Evolutionary conservation across 2,329 filamentous ascomycete genomes (phyloP), one percentile per base, ranked within the genome.

Genomic region (Hypoxylon sp.): DNA sequence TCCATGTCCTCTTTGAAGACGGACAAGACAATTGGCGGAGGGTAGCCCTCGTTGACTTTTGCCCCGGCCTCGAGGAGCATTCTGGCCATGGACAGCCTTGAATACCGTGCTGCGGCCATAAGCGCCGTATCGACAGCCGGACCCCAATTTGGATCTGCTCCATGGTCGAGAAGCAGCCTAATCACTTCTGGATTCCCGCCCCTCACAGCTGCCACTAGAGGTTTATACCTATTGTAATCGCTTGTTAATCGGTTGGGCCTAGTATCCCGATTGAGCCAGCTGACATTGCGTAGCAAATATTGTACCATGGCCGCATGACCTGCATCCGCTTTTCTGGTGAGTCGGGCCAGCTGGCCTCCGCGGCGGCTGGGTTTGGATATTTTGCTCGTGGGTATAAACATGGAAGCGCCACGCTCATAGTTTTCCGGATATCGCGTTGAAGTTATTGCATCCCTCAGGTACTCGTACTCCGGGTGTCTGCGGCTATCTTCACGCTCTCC

Each of bases 61-160:
- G 62, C 64, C 3, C 64, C 67, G 19, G 50, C 27, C 3, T 70
- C 54, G 21, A 71, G 60, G 2, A 70, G 62, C 0, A 71, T 29
- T 9, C 25, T 54, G 5, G 62, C 39, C 1, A 67, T 39, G 7
- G 39, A 1, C 1, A 58, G 8, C 6, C 27, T 46, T 25, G 27
- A 34, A 7, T n/a, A 5, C 16, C 41, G 7, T 8, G 19, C 53
- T 16, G 53, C 53, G 3, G 1, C n/a, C 53, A 47, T 56, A 11
- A 56, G 53, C 16, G 53, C 25, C 2, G 41, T 56, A 25, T 56
- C 5, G 16, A 11, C 1, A 25, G 19, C 16, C n/a, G 29, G 53
- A 11, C 7, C 30, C 16, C 8, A n/a, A 30, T 47, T 47, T 2
- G 41, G 39, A 27, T 46, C 39, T 27, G 41, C 53, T 16, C 53